These are phyloP conservation scores for Salix udensis DNA, from an alignment of 345 rosid species.

Conservation along the genomic window DNA sequence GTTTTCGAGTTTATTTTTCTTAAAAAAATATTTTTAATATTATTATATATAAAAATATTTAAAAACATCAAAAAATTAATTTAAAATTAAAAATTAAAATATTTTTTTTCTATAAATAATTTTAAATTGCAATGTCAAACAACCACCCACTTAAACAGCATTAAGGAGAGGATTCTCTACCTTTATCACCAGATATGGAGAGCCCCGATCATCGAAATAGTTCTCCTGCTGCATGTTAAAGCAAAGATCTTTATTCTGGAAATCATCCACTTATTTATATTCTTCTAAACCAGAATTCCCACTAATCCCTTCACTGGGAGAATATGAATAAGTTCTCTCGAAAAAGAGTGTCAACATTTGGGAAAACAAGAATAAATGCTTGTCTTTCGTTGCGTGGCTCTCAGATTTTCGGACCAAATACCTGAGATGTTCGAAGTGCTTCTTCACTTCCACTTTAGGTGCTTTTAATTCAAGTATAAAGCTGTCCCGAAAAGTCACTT, in stretches of 20 bases:
- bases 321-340: constrained; percentile 27
- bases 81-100: too few species aligned
- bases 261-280: constrained; percentile 18
- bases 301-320: constrained; percentile 8
- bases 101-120: too few species aligned
- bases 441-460: not conserved
- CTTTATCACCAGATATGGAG: not conserved
- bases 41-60: too few species aligned
- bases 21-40: too few species aligned
- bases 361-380: not conserved
- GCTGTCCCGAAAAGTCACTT: not conserved
- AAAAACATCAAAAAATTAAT: too few species aligned
- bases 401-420: not conserved
- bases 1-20: too few species aligned
- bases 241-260: constrained; percentile 31
- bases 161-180: not conserved
- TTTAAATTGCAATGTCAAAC: too few species aligned
- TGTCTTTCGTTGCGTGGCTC: constrained; percentile 13
- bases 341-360: constrained; percentile 1
- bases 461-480: not conserved
- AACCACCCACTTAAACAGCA: not conserved
- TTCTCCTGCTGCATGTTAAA: not conserved
- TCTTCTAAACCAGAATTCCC: not conserved
- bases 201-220: not conserved
- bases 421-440: not conserved